Evolutionary conservation across 2,329 filamentous ascomycete genomes (phyloP), one percentile per base, ranked within the genome.

Genomic region (Alternaria triticimaculans): DNA sequence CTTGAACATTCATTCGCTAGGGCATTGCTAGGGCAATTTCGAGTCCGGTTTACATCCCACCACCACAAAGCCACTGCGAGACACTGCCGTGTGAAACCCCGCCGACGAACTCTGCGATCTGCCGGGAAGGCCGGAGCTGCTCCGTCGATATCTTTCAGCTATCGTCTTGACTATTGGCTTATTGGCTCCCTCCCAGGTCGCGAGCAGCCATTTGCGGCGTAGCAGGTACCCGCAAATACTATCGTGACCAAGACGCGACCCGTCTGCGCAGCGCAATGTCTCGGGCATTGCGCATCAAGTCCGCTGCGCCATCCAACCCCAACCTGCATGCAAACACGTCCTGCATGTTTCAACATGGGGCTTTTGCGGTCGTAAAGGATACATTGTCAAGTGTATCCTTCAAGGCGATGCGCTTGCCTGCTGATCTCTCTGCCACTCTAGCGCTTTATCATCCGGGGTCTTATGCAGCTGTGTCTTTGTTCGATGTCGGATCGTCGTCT

Each of bases 401-500:
- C 49, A n/a, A 45, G 41, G 56, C 23, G 64, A 58, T 60, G 55
- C 51, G 55, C 57, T 64, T 64, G 58, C 67, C 55, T 55, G 20
- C 37, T 60, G 49, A 65, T 67, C 23, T 67, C 63, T 62, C 60
- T 64, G 56, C 26, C 55, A 41, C 58, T 53, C 44, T 67, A 62
- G 63, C 60, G 63, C 65, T 51, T 43, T 46, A 37, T 57, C 28
- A 48, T 25, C 69, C 33, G 43, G 45, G 60, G 60, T 60, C 48
- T 70, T 64, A 72, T 62, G 65, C 60, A 66, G 66, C 63, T 63
- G 66, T 68, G 59, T 63, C 63, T 59, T 67, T 62, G 57, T 41
- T 60, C 45, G 58, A 66, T 55, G 57, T 60, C 61, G 81, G 80
- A 53, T 84, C 84, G 57, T 88, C 86, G 26, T 87, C 86, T 23